These are phyloP conservation scores for Aspergillus biplanus DNA, from an alignment of 495 filamentous ascomycete genomes.

Conservation along the genomic window DNA sequence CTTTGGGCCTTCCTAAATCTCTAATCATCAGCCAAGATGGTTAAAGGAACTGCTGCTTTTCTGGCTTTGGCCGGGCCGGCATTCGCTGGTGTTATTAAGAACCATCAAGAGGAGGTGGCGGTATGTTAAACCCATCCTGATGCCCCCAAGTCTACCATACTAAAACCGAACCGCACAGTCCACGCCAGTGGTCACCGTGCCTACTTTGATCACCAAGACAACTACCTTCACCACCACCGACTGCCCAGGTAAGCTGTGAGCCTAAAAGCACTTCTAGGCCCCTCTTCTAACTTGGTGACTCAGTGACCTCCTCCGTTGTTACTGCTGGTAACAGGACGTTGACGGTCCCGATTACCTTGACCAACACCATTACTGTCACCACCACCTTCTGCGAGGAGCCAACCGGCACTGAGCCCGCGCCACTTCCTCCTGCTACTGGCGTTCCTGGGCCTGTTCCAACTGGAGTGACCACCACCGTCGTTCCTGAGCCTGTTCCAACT, in stretches of 20 bases:
- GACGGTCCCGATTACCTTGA: constrained; percentile 40
- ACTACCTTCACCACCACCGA: constrained; percentile 41
- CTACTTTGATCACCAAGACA: constrained; percentile 34
- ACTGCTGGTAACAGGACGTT: constrained; percentile 37
- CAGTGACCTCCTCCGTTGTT: constrained; percentile 38
- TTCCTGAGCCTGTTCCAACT: constrained; percentile 10
- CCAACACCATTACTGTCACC: constrained; percentile 44
- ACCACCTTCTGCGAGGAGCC: constrained; percentile 35
- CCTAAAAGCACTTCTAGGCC: neutral
- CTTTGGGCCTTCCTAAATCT: constrained; percentile 18
- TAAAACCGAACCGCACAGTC: neutral
- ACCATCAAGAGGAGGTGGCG: constrained; percentile 26
- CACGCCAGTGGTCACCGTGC: constrained; percentile 16
- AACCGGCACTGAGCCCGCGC: constrained; percentile 5
- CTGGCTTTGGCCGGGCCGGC: constrained; percentile 47
- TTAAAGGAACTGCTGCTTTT: constrained; percentile 43
- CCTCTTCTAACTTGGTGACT: constrained; percentile 3
- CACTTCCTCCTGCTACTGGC: constrained; percentile 3
- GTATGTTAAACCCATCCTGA: constrained; percentile 12
- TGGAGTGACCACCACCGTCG: neutral
- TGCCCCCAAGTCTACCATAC: neutral
- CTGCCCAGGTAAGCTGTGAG: constrained; percentile 39
- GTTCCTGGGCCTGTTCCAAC: neutral
- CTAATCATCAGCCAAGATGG: constrained; percentile 41
- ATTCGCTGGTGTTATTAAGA: constrained; percentile 45